phyloP scores from a whole-genome alignment of 768 basidiomycete species.

The Mycena vulgaris region DNA sequence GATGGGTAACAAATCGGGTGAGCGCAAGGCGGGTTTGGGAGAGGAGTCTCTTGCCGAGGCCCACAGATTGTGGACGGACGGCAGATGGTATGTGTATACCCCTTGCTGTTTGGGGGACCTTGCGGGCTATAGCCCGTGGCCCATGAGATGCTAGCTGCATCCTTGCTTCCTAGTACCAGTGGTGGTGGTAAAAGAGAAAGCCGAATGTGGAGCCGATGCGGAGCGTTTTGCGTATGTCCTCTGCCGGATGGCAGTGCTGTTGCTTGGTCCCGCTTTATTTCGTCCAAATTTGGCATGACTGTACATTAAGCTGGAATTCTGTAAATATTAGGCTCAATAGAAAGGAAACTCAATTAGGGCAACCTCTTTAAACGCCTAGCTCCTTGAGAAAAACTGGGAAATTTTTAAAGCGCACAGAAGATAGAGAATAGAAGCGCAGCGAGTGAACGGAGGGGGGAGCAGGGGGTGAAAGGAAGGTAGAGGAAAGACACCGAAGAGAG shows the following conservation, averaged over 20 bases:
- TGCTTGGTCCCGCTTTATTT: too few relatives aligned
- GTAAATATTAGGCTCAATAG: too few relatives aligned
- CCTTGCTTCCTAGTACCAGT: conserved; percentile 29
- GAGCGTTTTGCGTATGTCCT: conserved; percentile 17
- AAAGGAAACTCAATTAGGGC: too few relatives aligned
- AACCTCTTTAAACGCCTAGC: too few relatives aligned
- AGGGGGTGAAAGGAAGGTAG: too few relatives aligned
- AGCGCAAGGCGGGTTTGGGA: conserved; percentile 70
- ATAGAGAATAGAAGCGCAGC: too few relatives aligned
- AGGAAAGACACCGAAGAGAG: too few relatives aligned
- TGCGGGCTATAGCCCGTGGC: conserved; percentile 57
- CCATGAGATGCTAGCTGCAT: conserved; percentile 67
- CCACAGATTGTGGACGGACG: conserved; percentile 49
- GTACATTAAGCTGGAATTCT: too few relatives aligned
- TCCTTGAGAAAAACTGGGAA: too few relatives aligned
- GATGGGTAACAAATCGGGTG: conserved; percentile 67
- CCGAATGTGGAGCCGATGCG: conserved; percentile 3
- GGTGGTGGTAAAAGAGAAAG: conserved; percentile 29
- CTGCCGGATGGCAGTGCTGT: conserved; percentile 22
- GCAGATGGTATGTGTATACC: conserved; percentile 63
- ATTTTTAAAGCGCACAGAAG: too few relatives aligned
- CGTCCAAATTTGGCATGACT: too few relatives aligned
- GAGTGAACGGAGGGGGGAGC: too few relatives aligned
- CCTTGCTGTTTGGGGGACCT: conserved; percentile 56
- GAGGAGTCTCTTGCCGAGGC: conserved; percentile 62